Conservation (phyloP, 73 alveolate genomes). For the Symbiodinium natans region DNA sequence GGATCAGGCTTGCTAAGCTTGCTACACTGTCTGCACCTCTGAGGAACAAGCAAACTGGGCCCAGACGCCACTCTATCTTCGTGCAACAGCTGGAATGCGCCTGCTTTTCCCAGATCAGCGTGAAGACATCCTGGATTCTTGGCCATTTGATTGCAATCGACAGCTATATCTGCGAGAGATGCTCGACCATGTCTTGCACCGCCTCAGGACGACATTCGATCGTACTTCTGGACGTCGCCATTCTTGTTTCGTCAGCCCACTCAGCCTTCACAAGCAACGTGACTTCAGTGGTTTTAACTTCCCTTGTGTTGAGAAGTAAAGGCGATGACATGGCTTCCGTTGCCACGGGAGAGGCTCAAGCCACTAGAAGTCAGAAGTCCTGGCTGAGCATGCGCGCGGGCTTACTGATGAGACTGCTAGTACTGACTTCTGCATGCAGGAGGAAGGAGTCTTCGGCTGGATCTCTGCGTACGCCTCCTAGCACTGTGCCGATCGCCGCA, state of each 20-base stretch:
- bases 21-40: no score
- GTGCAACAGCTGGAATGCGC: constrained; percentile 89
- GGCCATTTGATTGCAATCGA: no score
- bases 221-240: constrained; percentile 56
- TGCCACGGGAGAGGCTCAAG: constrained; percentile 77
- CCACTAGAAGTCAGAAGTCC: background rate
- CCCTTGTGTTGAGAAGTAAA: background rate
- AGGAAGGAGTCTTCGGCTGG: constrained; percentile 92
- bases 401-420: background rate
- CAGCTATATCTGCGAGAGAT: no score
- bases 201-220: constrained; percentile 34
- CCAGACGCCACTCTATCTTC: constrained; percentile 44
- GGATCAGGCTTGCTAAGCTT: background rate
- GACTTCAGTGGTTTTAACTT: no score
- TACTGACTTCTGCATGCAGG: background rate
- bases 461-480: constrained; percentile 57
- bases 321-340: constrained; percentile 86
- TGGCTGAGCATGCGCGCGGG: background rate
- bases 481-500: background rate
- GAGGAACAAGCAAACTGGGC: constrained; percentile 57
- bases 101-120: constrained; percentile 77
- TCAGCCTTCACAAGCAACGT: no score
- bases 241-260: constrained; percentile 22
- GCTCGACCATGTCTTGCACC: no score
- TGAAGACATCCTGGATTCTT: constrained; percentile 39